These are phyloP conservation scores for Trichosporon sp. DNA, from an alignment of 1,284 basidiomycete genomes.

Conservation along the genomic window DNA sequence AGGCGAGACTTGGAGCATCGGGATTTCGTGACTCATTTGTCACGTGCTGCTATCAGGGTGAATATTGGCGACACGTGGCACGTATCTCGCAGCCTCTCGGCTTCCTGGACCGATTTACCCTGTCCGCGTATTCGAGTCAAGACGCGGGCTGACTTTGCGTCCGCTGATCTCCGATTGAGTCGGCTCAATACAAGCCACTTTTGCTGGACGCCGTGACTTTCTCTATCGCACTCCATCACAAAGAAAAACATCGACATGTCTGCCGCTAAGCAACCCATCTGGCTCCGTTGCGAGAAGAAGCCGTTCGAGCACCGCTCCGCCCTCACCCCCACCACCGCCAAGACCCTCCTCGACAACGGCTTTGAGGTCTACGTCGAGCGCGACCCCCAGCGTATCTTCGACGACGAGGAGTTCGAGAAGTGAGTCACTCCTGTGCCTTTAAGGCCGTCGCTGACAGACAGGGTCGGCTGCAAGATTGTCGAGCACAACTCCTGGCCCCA, in stretches of 20 bases:
- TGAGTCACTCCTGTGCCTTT: conserved; percentile 52
- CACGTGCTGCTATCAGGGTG: not conserved
- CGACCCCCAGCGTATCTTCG: conserved; percentile 92
- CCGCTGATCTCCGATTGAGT: conserved; percentile 3
- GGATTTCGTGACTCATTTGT: conserved; percentile 3
- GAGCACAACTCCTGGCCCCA: conserved; percentile 84
- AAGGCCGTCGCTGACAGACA: conserved; percentile 38
- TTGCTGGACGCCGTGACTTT: not conserved
- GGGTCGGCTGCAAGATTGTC: conserved; percentile 84
- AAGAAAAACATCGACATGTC: conserved; percentile 36
- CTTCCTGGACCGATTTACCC: not conserved
- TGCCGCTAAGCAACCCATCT: conserved; percentile 54
- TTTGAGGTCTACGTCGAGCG: conserved; percentile 90
- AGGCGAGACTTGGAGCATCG: not conserved
- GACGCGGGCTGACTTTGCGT: not conserved
- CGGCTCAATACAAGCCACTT: not conserved
- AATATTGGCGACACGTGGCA: not conserved
- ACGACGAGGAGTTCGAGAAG: conserved; percentile 89
- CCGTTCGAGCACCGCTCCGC: conserved; percentile 89
- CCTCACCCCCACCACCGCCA: conserved; percentile 87
- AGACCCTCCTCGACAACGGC: conserved; percentile 81
- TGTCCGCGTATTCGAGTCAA: not conserved
- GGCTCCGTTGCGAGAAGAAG: conserved; percentile 94
- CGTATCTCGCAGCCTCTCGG: not conserved
- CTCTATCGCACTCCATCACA: not conserved